Evolutionary conservation across 2,329 filamentous ascomycete genomes (phyloP), one percentile per base, ranked within the genome.

Genomic region (Fusarium sp.): DNA sequence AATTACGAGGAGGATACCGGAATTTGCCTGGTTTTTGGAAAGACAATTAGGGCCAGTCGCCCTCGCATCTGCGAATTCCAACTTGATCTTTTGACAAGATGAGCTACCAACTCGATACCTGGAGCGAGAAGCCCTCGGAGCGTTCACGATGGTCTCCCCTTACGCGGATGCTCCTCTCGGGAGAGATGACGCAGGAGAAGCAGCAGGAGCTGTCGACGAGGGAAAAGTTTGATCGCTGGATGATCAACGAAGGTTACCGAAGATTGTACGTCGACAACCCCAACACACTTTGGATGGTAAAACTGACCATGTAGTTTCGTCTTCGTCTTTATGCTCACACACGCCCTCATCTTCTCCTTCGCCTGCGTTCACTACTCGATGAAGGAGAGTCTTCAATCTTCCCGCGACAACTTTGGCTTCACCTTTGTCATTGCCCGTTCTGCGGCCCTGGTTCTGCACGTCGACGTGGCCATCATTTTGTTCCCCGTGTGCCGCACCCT

Each of bases 171-270:
- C 85, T 97, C 81, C 89, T 95, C 81, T 95, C 94, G 65, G 93
- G 94, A 59, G 93, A 95, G 85, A 93, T 95, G 90, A 94, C 91
- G 64, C 91, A 91, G 78, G 92, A 95, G 80, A 89, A 86, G 79
- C 91, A 93, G 75, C 91, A 91, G 80, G 88, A 91, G 66, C 85
- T 96, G 76, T 90, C 90, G 27, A 83, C 89, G 72, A 89, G 90
- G 79, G 93, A 96, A 82, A 93, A 90, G 81, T 93, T 96, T 80
- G 92, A 95, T 82, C 87, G 91, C 75, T 97, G 94, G 94, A 95
- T 97, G 94, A 92, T 96, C 71, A 96, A 96, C 81, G 94, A 96
- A 81, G 94, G 94, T 70, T 95, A 95, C 81, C 89, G 93, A 81
- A 88, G 93, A 90, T 88, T 96, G 90, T 95, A 87, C 66, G 92